A percentile compares a stretch with the other conserved stretches of the same genome.
Conservation (phyloP, 257 asterid species). For the Thymus mandschuricus region DNA sequence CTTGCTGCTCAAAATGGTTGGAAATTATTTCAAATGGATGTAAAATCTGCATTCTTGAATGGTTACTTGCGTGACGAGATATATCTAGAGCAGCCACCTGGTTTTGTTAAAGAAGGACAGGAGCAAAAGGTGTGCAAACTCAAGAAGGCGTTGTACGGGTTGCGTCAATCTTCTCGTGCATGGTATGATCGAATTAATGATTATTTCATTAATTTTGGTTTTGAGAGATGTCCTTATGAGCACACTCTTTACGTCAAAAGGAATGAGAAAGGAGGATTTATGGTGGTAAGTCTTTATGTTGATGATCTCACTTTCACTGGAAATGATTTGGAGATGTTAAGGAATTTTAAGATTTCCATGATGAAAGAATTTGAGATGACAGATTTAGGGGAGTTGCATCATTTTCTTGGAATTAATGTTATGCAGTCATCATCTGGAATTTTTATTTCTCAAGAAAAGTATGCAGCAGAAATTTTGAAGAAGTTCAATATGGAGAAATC, state of each 20-base stretch:
- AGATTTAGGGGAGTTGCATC: neutral
- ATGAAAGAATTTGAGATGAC: slow-evolving; percentile 8
- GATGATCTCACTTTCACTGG: neutral
- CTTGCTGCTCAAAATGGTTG: slow-evolving; percentile 1
- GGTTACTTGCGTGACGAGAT: slow-evolving; percentile 8
- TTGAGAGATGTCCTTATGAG: slow-evolving; percentile 9
- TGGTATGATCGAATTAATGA: slow-evolving; percentile 18
- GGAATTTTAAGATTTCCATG: slow-evolving; percentile 2
- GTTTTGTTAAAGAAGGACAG: slow-evolving; percentile 3
- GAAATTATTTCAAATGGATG: slow-evolving; percentile 7
- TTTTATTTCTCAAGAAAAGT: neutral
- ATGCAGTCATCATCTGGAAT: neutral
- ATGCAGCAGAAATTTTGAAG: neutral
- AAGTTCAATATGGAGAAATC: slow-evolving; percentile 3
- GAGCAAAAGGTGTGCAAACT: neutral
- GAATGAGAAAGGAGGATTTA: neutral
- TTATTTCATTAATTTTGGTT: neutral
- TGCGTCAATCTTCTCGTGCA: slow-evolving; percentile 10
- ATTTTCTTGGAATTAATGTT: neutral
- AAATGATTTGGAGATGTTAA: slow-evolving; percentile 5
- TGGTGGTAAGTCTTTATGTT: neutral
- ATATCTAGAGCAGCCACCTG: slow-evolving; percentile 23
- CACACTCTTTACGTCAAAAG: no score
- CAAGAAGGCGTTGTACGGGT: neutral
- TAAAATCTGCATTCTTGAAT: slow-evolving; percentile 11